These are phyloP conservation scores for Schwanniomyces occidentalis DNA, from an alignment of 805 yeast species.

Conservation along the genomic window DNA sequence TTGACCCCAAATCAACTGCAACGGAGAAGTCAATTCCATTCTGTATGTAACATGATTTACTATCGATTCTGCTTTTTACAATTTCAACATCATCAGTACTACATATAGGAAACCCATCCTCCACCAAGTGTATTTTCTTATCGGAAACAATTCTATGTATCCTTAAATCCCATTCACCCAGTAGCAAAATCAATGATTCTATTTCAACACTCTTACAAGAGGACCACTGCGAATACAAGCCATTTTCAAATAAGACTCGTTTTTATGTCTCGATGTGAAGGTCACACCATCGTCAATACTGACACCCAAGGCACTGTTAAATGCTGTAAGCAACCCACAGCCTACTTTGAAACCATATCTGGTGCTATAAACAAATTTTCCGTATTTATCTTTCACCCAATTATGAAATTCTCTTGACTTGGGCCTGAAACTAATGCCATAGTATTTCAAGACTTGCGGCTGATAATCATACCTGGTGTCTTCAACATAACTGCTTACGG, in stretches of 20 bases:
- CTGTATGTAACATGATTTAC: background rate
- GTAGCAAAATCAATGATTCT: conserved; percentile 8
- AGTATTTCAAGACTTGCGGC: conserved; percentile 8
- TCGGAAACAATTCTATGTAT: conserved; percentile 7
- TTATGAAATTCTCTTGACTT: conserved; percentile 4
- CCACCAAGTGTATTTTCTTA: conserved; percentile 5
- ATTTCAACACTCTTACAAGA: conserved; percentile 8
- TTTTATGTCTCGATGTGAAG: background rate
- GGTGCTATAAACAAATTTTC: conserved; percentile 12
- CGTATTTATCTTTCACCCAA: conserved; percentile 9
- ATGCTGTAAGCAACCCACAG: conserved; percentile 4
- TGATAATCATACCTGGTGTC: conserved; percentile 10
- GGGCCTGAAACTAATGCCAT: conserved; percentile 12
- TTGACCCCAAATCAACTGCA: conserved; percentile 4
- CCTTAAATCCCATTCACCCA: conserved; percentile 8
- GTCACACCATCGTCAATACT: conserved; percentile 6
- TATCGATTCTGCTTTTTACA: background rate
- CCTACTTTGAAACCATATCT: conserved; percentile 9
- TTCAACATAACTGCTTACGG: conserved; percentile 2
- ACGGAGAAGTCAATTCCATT: conserved; percentile 1
- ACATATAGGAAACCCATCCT: conserved; percentile 11
- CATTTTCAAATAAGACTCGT: conserved; percentile 2
- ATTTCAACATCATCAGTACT: background rate
- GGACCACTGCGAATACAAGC: conserved; percentile 8
- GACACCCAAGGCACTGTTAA: conserved; percentile 12